phyloP scores from a whole-genome alignment of 495 filamentous ascomycete genomes.

The Penicillium cosmopolitanum region DNA sequence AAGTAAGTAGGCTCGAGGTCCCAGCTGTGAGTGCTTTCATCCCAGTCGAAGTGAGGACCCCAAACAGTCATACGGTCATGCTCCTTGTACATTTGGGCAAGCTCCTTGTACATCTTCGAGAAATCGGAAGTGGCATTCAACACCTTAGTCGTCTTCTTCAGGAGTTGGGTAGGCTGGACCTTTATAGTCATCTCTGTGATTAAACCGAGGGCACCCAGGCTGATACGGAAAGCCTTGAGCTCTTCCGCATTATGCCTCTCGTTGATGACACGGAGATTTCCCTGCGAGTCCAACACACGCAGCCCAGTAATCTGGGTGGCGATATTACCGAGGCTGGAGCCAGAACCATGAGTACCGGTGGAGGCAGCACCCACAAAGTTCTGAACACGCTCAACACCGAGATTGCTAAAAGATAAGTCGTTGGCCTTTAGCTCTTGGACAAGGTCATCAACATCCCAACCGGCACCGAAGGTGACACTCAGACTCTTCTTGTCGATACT shows the following conservation, averaged over 20 bases:
- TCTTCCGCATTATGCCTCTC: slow-evolving; percentile 9
- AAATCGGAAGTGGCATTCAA: too few relatives aligned
- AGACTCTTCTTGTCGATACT: slow-evolving; percentile 16
- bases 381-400: slow-evolving; percentile 25
- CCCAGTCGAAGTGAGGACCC: too few relatives aligned
- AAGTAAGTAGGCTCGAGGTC: too few relatives aligned
- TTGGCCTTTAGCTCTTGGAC: slow-evolving; percentile 15
- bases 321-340: slow-evolving; percentile 13
- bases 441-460: slow-evolving; percentile 23
- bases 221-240: slow-evolving; percentile 28
- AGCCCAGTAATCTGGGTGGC: slow-evolving; percentile 21
- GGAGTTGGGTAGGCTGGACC: slow-evolving; percentile 12
- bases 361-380: slow-evolving; percentile 24
- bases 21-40: too few relatives aligned
- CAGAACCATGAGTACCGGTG: slow-evolving; percentile 29
- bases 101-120: too few relatives aligned
- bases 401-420: slow-evolving; percentile 16
- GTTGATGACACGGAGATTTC: slow-evolving; percentile 15
- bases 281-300: slow-evolving; percentile 23
- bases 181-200: slow-evolving; percentile 26
- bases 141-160: too few relatives aligned
- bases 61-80: too few relatives aligned
- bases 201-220: slow-evolving; percentile 25
- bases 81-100: too few relatives aligned
- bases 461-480: slow-evolving; percentile 21